Evolutionary conservation across 139 green algal species (phyloP).

Genomic region (Diplosphaera chodatii): DNA sequence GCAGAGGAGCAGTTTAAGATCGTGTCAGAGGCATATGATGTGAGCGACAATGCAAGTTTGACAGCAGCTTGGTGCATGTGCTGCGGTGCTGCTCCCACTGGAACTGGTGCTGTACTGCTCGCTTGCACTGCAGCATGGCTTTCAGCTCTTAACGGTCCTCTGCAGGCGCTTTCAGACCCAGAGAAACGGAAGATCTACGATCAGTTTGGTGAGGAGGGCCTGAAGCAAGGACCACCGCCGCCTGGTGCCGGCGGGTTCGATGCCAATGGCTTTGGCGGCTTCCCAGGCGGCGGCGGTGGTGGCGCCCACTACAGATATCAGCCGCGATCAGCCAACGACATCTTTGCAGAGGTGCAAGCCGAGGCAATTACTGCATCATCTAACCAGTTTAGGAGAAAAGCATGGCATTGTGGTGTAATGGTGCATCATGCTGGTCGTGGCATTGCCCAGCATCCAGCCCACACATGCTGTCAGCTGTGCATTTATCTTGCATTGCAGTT

Average conservation of each 20-base stretch:
- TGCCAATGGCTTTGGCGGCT: conserved; percentile 19
- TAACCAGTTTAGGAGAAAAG: no score
- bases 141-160: no score
- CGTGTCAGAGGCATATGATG: conserved; percentile 80
- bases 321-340: conserved; percentile 59
- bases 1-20: conserved; percentile 82
- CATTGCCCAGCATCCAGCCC: no score
- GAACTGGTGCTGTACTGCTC: no score
- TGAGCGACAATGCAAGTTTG: conserved; percentile 2
- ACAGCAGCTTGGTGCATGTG: background rate
- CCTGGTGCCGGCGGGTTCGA: conserved; percentile 16
- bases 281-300: conserved; percentile 11
- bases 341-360: conserved; percentile 67
- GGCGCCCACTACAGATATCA: background rate
- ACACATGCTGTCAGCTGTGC: no score
- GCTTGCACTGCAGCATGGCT: no score
- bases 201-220: conserved; percentile 75
- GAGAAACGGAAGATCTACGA: conserved; percentile 81
- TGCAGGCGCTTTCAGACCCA: conserved; percentile 69
- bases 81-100: no score
- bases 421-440: no score
- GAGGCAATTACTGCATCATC: no score
- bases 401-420: no score
- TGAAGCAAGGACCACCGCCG: conserved; percentile 55
- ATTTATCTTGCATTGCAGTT: conserved; percentile 38